Evolutionary conservation across 441 rosid genomes (phyloP), one percentile per base, ranked within the genome.

Genomic region (Jatropha podagrica): DNA sequence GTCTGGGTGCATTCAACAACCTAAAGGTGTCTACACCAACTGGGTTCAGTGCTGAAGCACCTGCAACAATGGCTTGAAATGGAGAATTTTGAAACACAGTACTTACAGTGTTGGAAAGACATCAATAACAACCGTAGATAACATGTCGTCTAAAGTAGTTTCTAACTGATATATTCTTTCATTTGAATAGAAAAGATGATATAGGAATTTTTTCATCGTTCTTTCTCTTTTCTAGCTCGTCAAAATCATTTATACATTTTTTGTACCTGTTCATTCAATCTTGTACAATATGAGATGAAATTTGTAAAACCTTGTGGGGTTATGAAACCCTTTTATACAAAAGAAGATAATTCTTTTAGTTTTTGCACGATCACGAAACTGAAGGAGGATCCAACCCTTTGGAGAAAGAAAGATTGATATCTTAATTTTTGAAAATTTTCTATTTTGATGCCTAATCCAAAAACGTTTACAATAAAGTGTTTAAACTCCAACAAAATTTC

Each of bases 181-280:
- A 58, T 85, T 87, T 88, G 91, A 79, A 92, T 82, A 88, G 87
- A 78, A 80, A 83, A 78, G 80, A 78, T 78, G 79, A 76, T 84
- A 76, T 84, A 85, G 85, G 78, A 69, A 84, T 87, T 85, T 78
- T 77, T 54, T 72, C 72, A 70, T 72, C 72, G 70, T 78, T 86
- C 73, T 81, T 83, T 84, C 66, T 67, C 15, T 51, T 68, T 69
- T 65, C 49, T 46, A 5, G 32, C 54, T 18, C 69, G 62, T 62
- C 48, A 64, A 74, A 65, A 17, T 78, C 49, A 79, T 42, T 66
- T 40, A 64, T 17, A 74, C 65, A 49, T 60, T 56, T 69, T 13
- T 62, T 64, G 64, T 23, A 2, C 12, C 71, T 14, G 18, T n/a
- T 68, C 51, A 13, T 76, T 76, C 77, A 51, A 51, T 68, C 60